Percentiles rank a stretch among this genome's conserved stretches.
Evolutionary conservation across 179 eudicot species (phyloP).

Genomic region (Camellia oleifera): DNA sequence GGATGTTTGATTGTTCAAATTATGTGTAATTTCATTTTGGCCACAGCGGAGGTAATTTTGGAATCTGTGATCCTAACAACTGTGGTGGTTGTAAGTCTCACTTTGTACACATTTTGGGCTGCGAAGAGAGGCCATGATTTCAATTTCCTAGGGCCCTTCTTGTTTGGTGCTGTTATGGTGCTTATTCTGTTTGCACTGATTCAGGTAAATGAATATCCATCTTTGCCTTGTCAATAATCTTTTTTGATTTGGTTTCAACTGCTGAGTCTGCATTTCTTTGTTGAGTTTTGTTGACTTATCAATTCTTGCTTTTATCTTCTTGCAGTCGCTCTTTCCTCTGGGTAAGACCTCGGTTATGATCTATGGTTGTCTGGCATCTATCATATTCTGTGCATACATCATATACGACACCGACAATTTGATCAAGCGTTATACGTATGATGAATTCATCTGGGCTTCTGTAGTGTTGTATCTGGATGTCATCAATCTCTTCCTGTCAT

Average conservation of each 20-base stretch:
- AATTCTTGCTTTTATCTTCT: neutral
- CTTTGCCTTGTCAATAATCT: neutral
- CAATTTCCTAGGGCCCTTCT: slow-evolving; percentile 64
- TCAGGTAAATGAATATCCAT: slow-evolving; percentile 35
- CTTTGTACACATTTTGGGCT: slow-evolving; percentile 71
- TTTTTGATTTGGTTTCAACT: neutral
- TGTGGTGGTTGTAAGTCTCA: slow-evolving; percentile 54
- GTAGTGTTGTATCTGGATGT: slow-evolving; percentile 52
- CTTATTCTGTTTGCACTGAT: slow-evolving; percentile 45
- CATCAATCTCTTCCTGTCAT: slow-evolving; percentile 56
- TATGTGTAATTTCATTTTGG: neutral
- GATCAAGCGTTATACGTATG: slow-evolving; percentile 56
- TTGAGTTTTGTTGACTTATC: neutral
- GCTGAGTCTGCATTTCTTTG: neutral
- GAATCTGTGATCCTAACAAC: slow-evolving; percentile 58
- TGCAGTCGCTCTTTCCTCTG: slow-evolving; percentile 52
- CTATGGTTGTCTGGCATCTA: slow-evolving; percentile 47
- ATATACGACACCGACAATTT: slow-evolving; percentile 62
- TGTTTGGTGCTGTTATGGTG: slow-evolving; percentile 50
- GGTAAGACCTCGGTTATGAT: slow-evolving; percentile 50
- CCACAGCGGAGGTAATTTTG: slow-evolving; percentile 54
- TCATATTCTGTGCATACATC: slow-evolving; percentile 59
- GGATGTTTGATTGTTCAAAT: neutral
- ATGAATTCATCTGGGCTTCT: slow-evolving; percentile 65
- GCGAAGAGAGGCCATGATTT: slow-evolving; percentile 63